Percentiles rank a stretch among this genome's conserved stretches.
These are phyloP conservation scores for Aspergillus sparsus DNA, from an alignment of 495 filamentous ascomycete genomes.

Conservation along the genomic window DNA sequence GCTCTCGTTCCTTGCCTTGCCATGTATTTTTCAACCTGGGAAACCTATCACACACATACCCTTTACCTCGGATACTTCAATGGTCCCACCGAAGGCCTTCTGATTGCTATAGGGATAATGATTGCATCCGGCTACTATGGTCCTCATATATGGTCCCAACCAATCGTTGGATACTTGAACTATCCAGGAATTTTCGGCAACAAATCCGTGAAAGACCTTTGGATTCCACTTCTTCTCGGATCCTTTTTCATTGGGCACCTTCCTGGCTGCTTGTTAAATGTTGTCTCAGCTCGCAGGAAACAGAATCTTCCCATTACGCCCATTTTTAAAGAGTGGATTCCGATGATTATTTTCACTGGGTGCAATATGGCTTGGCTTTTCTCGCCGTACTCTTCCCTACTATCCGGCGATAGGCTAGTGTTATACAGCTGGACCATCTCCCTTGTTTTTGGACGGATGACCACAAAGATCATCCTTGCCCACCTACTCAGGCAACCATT, in stretches of 20 bases:
- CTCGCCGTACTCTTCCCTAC: slow-evolving; percentile 77
- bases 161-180: slow-evolving; percentile 64
- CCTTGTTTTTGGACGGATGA: slow-evolving; percentile 99
- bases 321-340: slow-evolving; percentile 92
- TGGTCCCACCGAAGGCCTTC: slow-evolving; percentile 92
- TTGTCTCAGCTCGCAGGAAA: slow-evolving; percentile 69
- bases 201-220: slow-evolving; percentile 77
- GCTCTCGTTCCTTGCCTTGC: slow-evolving; percentile 87
- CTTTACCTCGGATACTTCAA: slow-evolving; percentile 97
- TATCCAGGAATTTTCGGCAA: slow-evolving; percentile 60
- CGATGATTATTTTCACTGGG: slow-evolving; percentile 77
- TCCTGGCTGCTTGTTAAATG: slow-evolving; percentile 77
- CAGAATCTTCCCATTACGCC: slow-evolving; percentile 76
- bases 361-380: slow-evolving; percentile 81
- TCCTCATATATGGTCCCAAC: slow-evolving; percentile 81
- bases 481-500: slow-evolving; percentile 93
- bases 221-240: slow-evolving; percentile 73
- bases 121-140: slow-evolving; percentile 82
- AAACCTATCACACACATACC: slow-evolving; percentile 98
- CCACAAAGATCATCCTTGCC: slow-evolving; percentile 97
- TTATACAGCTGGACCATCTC: slow-evolving; percentile 92
- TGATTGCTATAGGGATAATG: slow-evolving; percentile 86
- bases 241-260: slow-evolving; percentile 80
- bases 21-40: slow-evolving; percentile 99
- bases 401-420: slow-evolving; percentile 80